Percentiles rank a stretch among this genome's conserved stretches.
Conservation (phyloP, 2,329 filamentous ascomycete genomes). For the Coniella lustricola region DNA sequence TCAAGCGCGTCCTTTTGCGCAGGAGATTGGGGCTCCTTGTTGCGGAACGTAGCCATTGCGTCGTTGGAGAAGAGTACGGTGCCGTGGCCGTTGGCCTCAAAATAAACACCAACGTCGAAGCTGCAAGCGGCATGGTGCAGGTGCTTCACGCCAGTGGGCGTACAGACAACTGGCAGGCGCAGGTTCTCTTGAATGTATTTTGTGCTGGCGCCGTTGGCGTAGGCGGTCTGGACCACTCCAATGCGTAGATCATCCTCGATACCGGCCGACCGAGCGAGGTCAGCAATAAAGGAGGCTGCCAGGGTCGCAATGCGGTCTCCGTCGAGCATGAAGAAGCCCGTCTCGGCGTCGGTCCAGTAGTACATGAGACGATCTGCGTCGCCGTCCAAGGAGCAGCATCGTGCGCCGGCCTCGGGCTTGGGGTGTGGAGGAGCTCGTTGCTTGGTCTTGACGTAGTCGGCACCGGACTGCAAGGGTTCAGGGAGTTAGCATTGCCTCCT, state of each 20-base stretch:
- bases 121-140: conserved; percentile 93
- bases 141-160: conserved; percentile 93
- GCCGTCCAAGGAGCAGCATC: conserved; percentile 87
- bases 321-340: conserved; percentile 84
- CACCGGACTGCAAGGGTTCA: conserved; percentile 60
- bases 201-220: conserved; percentile 93
- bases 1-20: conserved; percentile 87
- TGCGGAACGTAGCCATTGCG: conserved; percentile 70
- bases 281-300: conserved; percentile 86
- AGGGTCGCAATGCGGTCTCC: conserved; percentile 95
- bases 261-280: conserved; percentile 74
- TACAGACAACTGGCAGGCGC: conserved; percentile 84
- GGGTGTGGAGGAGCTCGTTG: conserved; percentile 82
- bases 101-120: conserved; percentile 95
- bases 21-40: conserved; percentile 78
- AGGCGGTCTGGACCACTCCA: conserved; percentile 93
- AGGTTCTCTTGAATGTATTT: conserved; percentile 85
- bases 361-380: conserved; percentile 95
- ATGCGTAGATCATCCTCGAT: conserved; percentile 77
- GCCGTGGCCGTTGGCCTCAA: conserved; percentile 96
- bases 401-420: conserved; percentile 66
- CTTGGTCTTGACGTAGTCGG: conserved; percentile 95
- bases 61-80: conserved; percentile 90
- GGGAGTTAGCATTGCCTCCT: conserved; percentile 10
- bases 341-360: conserved; percentile 80